Conservation (phyloP, 2,329 filamentous ascomycete genomes). For the Pseudopyricularia cyperi region DNA sequence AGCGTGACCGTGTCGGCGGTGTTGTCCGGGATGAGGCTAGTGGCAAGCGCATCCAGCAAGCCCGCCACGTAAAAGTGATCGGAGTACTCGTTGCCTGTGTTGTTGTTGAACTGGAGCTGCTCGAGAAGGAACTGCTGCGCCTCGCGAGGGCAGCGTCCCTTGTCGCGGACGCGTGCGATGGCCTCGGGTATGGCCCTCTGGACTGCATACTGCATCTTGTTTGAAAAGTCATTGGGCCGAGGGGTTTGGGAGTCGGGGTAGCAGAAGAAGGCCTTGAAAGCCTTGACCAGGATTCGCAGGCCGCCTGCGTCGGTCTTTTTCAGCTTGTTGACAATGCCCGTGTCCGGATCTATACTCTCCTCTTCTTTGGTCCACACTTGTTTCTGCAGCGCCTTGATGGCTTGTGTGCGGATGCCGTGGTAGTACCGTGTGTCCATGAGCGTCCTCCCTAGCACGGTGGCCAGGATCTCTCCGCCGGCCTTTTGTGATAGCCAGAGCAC, state of each 20-base stretch:
- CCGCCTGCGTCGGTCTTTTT: conserved; percentile 55
- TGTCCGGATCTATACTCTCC: conserved; percentile 1
- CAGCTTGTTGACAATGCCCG: conserved; percentile 34
- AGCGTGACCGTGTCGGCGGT: neutral
- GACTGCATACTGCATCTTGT: conserved; percentile 73
- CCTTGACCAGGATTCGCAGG: conserved; percentile 69
- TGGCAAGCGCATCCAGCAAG: conserved; percentile 52
- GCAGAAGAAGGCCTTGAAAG: conserved; percentile 83
- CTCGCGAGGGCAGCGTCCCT: conserved; percentile 64
- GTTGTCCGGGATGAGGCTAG: conserved; percentile 39
- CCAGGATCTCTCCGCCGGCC: conserved; percentile 67
- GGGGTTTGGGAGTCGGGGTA: conserved; percentile 66
- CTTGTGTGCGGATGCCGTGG: conserved; percentile 79
- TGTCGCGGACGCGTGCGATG: conserved; percentile 66
- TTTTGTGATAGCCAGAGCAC: conserved; percentile 58
- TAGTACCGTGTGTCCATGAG: conserved; percentile 88
- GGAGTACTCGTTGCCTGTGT: conserved; percentile 76
- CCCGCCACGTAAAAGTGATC: conserved; percentile 82
- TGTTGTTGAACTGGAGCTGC: conserved; percentile 87
- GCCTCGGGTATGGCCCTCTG: conserved; percentile 74
- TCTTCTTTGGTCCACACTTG: conserved; percentile 37
- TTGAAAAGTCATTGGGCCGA: conserved; percentile 78
- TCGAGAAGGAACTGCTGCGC: conserved; percentile 80
- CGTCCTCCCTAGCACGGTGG: conserved; percentile 80
- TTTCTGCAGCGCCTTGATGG: conserved; percentile 63